Evolutionary conservation across 129 eudicot genomes (phyloP), one percentile per base, ranked within the genome.

Genomic region (Artemisia tridentata): DNA sequence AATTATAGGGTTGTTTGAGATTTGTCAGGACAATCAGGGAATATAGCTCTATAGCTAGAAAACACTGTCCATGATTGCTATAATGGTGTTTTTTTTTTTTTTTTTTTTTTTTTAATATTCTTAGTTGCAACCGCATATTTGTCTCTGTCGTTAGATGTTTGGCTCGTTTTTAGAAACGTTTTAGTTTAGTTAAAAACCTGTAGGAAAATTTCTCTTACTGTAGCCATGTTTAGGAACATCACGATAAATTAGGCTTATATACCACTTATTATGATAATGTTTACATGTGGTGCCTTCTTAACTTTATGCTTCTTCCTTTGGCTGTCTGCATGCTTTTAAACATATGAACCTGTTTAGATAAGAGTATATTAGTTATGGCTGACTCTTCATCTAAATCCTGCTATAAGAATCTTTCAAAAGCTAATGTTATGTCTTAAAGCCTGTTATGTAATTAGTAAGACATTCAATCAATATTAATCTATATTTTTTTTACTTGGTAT

Each of bases 171-270:
- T 7, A 38, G 10, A 38, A 38, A 38, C 10, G 11, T 38, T 38
- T 38, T 38, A 38, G 45, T 38, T 38, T 52, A 34, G 52, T 11
- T 13, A 63, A 18, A 1, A 16, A 17, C 64, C 23, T 4, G 8
- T 15, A 20, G 43, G 15, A 21, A 57, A 11, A 10, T 23, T 58
- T 58, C 14, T 23, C 38, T 23, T 14, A 9, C 29, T 10, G 7
- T 58, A 58, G 29, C 64, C 64, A 58, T 58, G 64, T 25, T 57
- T 57, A 17, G 14, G 21, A 58, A 11, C n/a, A 41, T 63, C 25
- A 41, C 5, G 45, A 63, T 38, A 49, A 63, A 38, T 34, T 29
- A n/a, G 66, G 47, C 49, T 6, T 38, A 38, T 38, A 38, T 38
- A 34, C 43, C 7, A 34, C 9, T 34, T 34, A 34, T 34, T 29